Percentiles rank a stretch among this genome's conserved stretches.
Conservation (phyloP, 2,329 filamentous ascomycete species). For the Ascochyta lentis region DNA sequence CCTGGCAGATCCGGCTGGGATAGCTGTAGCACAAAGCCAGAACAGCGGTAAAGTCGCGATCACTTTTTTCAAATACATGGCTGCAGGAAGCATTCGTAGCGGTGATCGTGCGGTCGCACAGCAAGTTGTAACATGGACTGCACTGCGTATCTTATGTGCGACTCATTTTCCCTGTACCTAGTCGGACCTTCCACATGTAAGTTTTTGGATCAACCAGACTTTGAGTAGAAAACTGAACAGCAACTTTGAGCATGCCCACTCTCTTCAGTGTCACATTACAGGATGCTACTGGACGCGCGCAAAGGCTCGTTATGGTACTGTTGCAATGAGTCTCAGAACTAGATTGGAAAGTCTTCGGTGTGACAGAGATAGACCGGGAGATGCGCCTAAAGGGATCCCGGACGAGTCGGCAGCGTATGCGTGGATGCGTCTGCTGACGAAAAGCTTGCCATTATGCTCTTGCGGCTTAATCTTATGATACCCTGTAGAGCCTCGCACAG, state of each 20-base stretch:
- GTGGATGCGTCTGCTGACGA: slow-evolving; percentile 11
- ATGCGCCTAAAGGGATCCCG: slow-evolving; percentile 1
- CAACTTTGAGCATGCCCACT: neutral
- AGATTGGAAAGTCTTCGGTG: neutral
- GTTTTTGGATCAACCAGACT: neutral
- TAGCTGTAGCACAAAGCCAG: slow-evolving; percentile 27
- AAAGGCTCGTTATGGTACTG: neutral
- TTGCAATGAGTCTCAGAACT: neutral
- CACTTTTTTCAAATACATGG: slow-evolving; percentile 26
- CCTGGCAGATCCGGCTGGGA: slow-evolving; percentile 25
- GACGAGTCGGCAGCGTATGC: neutral
- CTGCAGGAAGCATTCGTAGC: neutral
- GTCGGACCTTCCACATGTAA: neutral
- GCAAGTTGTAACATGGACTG: neutral
- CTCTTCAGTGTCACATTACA: neutral
- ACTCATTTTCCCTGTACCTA: neutral
- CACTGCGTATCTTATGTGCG: slow-evolving; percentile 1
- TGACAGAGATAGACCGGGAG: neutral
- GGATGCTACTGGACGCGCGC: neutral
- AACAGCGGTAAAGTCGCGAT: slow-evolving; percentile 28
- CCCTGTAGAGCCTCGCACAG: slow-evolving; percentile 7
- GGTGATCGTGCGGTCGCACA: slow-evolving; percentile 1
- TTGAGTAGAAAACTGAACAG: neutral
- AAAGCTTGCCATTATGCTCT: slow-evolving; percentile 2
- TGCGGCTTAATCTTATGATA: neutral